Evolutionary conservation across 176 grass and related monocot species (phyloP).

Genomic region (Avena sativa): DNA sequence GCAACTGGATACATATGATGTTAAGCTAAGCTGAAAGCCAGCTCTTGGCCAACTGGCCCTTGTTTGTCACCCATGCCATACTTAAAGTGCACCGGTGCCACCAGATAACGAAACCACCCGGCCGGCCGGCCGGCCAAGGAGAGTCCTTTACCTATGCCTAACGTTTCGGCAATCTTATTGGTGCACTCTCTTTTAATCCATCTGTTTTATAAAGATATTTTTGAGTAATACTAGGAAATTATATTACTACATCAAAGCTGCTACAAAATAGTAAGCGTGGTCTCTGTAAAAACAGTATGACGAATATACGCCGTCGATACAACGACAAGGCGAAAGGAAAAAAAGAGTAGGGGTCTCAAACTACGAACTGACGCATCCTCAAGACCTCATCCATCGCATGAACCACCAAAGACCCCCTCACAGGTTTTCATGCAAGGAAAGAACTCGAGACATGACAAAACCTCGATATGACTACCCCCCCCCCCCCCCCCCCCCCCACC

Average conservation of each 20-base stretch:
- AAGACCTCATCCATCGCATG: too few species aligned
- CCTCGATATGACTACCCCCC: background rate
- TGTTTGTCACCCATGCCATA: slow-evolving; percentile 15
- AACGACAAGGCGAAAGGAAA: too few species aligned
- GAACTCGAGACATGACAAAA: background rate
- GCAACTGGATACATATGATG: background rate
- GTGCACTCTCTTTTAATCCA: background rate
- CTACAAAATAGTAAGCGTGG: too few species aligned
- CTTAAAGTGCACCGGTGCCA: slow-evolving; percentile 6
- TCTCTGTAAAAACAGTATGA: too few species aligned
- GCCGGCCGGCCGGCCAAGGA: background rate
- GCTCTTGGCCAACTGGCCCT: slow-evolving; percentile 24
- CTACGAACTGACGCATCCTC: too few species aligned
- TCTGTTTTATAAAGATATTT: background rate
- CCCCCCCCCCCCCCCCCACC: too few species aligned
- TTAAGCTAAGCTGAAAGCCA: slow-evolving; percentile 13
- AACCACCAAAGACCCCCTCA: too few species aligned
- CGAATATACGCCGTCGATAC: too few species aligned
- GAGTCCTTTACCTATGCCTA: background rate
- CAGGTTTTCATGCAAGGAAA: background rate
- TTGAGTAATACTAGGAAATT: background rate
- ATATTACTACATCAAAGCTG: too few species aligned
- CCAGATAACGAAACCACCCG: background rate
- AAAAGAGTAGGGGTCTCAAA: too few species aligned
- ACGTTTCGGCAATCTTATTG: background rate